A percentile compares a stretch with the other conserved stretches of the same genome.
phyloP scores from a whole-genome alignment of 352 stramenopile genomes.

The Phytopythium litorale region DNA sequence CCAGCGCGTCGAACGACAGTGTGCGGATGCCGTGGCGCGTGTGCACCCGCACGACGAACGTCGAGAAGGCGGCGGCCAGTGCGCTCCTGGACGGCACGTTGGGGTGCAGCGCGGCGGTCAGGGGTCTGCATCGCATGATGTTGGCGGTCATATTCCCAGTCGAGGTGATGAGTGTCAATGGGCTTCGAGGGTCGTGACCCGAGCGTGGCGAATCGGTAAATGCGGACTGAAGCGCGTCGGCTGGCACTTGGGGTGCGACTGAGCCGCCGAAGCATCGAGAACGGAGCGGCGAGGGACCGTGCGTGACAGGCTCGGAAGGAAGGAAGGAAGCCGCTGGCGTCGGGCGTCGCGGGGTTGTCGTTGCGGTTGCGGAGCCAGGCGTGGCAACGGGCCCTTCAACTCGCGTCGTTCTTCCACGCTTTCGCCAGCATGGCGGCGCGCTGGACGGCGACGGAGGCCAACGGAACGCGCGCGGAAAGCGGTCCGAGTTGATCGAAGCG shows the following conservation, averaged over 20 bases:
- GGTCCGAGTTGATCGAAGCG: neutral
- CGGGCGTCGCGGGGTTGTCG: neutral
- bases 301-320: neutral
- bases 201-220: conserved; percentile 1
- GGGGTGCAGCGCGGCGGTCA: neutral
- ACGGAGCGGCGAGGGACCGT: neutral
- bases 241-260: neutral
- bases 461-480: neutral
- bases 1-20: conserved; percentile 69
- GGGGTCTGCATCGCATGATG: neutral
- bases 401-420: neutral
- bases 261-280: neutral
- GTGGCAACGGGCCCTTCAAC: neutral
- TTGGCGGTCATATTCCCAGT: neutral
- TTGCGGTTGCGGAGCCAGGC: neutral
- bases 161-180: neutral
- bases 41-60: conserved; percentile 57
- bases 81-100: conserved; percentile 11
- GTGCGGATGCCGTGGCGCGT: conserved; percentile 71
- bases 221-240: neutral
- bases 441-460: neutral
- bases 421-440: neutral
- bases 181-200: neutral
- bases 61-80: conserved; percentile 44
- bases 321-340: neutral